Conservation (phyloP, 2,329 filamentous ascomycete genomes). For the Acephala macrosclerotiorum region DNA sequence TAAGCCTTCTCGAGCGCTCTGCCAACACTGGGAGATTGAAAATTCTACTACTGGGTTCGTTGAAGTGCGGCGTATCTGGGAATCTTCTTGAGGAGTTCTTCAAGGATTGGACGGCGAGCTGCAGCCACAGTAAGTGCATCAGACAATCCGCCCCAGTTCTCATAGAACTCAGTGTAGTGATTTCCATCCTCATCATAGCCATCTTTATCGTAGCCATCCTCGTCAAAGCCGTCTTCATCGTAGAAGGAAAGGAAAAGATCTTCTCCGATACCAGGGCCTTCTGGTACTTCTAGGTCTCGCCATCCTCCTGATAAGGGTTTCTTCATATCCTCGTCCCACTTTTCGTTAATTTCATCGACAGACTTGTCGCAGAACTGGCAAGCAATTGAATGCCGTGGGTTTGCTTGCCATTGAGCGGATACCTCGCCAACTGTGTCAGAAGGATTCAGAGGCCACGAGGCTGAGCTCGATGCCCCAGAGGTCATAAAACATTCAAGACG, state of each 20-base stretch:
- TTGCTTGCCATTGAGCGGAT: too few species aligned
- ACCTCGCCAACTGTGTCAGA: background rate
- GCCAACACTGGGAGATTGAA: too few species aligned
- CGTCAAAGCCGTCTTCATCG: background rate
- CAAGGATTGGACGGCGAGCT: background rate
- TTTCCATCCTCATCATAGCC: background rate
- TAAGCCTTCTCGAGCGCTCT: too few species aligned
- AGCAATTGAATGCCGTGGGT: background rate
- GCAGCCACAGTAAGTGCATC: background rate
- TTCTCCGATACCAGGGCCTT: background rate
- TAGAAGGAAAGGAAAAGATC: background rate
- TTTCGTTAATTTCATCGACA: background rate
- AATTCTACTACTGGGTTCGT: too few species aligned
- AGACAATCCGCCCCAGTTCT: background rate
- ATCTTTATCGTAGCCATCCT: background rate
- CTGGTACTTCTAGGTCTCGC: background rate
- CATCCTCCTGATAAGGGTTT: background rate
- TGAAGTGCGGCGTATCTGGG: background rate
- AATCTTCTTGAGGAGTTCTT: background rate
- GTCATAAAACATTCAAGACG: background rate
- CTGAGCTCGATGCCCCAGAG: background rate
- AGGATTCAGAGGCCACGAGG: background rate
- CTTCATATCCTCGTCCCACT: background rate
- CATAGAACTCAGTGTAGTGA: background rate
- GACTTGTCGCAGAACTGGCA: background rate